phyloP scores from a whole-genome alignment of 139 green algal genomes.

The Choricystis sp. region DNA sequence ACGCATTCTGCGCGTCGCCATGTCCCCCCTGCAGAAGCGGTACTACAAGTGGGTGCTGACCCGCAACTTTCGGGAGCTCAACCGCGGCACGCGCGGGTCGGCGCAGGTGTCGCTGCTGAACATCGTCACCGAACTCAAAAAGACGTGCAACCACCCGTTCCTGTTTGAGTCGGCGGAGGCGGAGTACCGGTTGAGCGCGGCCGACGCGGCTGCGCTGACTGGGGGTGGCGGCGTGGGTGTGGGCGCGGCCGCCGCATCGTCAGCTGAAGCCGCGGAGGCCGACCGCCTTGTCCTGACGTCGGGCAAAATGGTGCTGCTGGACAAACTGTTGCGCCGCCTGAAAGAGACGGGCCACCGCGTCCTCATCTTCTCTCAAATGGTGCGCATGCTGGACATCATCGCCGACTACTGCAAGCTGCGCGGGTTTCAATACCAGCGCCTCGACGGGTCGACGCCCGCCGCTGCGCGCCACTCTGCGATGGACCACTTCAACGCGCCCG shows the following conservation, averaged over 20 bases:
- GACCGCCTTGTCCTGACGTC: conserved; percentile 51
- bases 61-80: conserved; percentile 86
- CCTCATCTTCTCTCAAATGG: conserved; percentile 82
- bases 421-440: conserved; percentile 72
- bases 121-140: conserved; percentile 86
- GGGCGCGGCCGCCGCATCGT: background rate
- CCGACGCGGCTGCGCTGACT: background rate
- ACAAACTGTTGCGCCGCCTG: conserved; percentile 79
- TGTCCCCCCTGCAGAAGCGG: conserved; percentile 83
- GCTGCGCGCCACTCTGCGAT: conserved; percentile 61
- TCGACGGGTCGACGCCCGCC: conserved; percentile 77
- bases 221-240: no score
- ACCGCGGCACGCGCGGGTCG: conserved; percentile 45
- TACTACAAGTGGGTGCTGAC: conserved; percentile 95
- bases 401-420: conserved; percentile 78
- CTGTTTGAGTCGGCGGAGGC: conserved; percentile 11
- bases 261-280: conserved; percentile 25
- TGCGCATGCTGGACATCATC: conserved; percentile 83
- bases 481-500: conserved; percentile 88
- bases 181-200: conserved; percentile 5
- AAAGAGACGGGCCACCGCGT: conserved; percentile 69
- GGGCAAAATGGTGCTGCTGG: conserved; percentile 83
- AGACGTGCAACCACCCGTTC: conserved; percentile 80
- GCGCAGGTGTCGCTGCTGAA: conserved; percentile 65
- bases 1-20: conserved; percentile 75